phyloP scores from a whole-genome alignment of 371 early-diverging fungal genomes.

The Blastocladiella emersonii region DNA sequence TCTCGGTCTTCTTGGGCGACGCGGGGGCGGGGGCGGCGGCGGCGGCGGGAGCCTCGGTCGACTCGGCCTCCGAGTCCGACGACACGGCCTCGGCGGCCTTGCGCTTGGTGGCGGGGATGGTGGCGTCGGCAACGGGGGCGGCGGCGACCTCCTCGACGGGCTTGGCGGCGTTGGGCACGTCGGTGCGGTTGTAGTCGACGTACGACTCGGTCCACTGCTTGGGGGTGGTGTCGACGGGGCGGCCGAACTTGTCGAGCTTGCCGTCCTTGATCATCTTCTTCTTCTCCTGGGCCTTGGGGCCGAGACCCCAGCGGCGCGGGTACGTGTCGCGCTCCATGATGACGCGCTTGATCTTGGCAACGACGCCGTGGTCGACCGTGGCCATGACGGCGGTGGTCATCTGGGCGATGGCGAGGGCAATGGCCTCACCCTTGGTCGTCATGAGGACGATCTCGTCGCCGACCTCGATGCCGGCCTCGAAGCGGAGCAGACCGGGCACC shows the following conservation, averaged over 20 bases:
- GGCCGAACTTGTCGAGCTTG: conserved; percentile 91
- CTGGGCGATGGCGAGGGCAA: conserved; percentile 91
- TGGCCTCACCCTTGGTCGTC: conserved; percentile 99
- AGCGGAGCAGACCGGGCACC: conserved; percentile 95
- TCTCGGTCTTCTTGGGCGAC: conserved; percentile 13
- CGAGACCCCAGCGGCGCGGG: conserved; percentile 95
- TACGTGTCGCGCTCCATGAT: conserved; percentile 99
- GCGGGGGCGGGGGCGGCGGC: conserved; percentile 5
- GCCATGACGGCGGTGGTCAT: conserved; percentile 96
- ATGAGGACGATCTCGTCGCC: conserved; percentile 94
- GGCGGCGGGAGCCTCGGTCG: conserved; percentile 4
- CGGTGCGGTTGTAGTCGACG: conserved; percentile 48
- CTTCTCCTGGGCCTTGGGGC: conserved; percentile 89
- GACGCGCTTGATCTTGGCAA: conserved; percentile 98
- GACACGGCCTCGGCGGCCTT: conserved; percentile 7
- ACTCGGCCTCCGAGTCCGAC: conserved; percentile 18
- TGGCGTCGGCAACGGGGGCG: conserved; percentile 12
- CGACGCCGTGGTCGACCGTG: conserved; percentile 85
- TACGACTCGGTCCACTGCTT: conserved; percentile 53
- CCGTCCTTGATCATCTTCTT: conserved; percentile 94
- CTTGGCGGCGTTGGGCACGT: conserved; percentile 20
- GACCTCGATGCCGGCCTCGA: conserved; percentile 91
- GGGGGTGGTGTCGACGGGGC: conserved; percentile 72
- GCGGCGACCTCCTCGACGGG: conserved; percentile 15
- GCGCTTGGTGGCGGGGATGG: conserved; percentile 18